A percentile compares a stretch with the other conserved stretches of the same genome.
Evolutionary conservation across 2,329 filamentous ascomycete genomes (phyloP).

Genomic region (Paecilomyces variotii): DNA sequence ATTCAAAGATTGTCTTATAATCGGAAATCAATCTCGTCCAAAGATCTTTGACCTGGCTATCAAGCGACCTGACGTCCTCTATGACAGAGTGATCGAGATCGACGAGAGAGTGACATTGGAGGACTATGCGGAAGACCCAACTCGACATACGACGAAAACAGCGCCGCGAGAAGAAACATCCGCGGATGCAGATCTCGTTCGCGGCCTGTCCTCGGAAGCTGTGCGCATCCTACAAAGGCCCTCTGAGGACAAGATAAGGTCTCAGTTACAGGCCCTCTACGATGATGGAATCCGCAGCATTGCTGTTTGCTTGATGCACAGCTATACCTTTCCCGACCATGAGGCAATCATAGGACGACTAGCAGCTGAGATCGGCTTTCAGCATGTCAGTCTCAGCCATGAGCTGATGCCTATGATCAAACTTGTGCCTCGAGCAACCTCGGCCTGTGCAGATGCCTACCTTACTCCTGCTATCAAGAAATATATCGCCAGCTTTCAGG

Average conservation of each 20-base stretch:
- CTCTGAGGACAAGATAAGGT: constrained; percentile 42
- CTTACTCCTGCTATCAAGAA: constrained; percentile 71
- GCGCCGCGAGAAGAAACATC: constrained; percentile 29
- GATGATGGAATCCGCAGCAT: constrained; percentile 69
- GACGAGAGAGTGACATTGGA: constrained; percentile 86
- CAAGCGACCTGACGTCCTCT: constrained; percentile 76
- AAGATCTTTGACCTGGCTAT: constrained; percentile 89
- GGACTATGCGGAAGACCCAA: constrained; percentile 83
- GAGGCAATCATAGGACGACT: constrained; percentile 69
- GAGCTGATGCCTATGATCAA: constrained; percentile 87
- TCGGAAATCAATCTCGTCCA: constrained; percentile 84
- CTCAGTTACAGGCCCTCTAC: constrained; percentile 59
- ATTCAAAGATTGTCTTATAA: constrained; percentile 78
- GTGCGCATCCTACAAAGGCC: constrained; percentile 62
- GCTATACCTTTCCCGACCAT: constrained; percentile 83
- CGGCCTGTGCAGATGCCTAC: constrained; percentile 72
- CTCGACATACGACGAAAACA: constrained; percentile 49
- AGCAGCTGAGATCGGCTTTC: constrained; percentile 72
- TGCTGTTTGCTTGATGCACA: constrained; percentile 85
- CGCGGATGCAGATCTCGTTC: constrained; percentile 51
- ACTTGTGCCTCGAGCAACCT: constrained; percentile 65
- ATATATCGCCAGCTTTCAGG: constrained; percentile 69
- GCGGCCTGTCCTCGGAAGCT: constrained; percentile 65
- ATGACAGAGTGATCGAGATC: constrained; percentile 77
- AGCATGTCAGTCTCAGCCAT: constrained; percentile 72